Evolutionary conservation across 148 eudicot species (phyloP).

Genomic region (Vaccinium vitisidaea): DNA sequence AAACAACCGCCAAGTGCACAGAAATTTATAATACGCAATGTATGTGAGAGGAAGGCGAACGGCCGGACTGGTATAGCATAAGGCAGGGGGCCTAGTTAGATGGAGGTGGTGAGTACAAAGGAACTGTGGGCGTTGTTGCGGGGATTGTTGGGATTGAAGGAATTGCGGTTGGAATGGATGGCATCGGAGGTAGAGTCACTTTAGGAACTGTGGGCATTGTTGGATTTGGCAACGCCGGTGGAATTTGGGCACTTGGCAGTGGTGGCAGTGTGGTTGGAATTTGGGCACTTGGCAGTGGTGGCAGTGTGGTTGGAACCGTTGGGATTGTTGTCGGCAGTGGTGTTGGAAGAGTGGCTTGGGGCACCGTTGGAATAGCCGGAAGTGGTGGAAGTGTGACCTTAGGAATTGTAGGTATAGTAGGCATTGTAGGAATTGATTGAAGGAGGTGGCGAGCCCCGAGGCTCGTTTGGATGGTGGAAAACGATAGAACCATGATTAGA

Average conservation of each 20-base stretch:
- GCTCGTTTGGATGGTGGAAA: slow-evolving; percentile 5
- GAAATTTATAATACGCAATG: background rate
- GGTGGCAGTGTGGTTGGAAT: too few relatives aligned
- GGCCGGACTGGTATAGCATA: background rate
- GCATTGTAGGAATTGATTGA: slow-evolving; percentile 16
- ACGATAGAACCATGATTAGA: background rate
- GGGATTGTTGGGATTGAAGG: background rate
- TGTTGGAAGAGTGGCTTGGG: too few relatives aligned
- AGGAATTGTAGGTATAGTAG: background rate
- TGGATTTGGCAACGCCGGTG: slow-evolving; percentile 14
- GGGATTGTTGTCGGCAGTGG: too few relatives aligned
- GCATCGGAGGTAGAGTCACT: background rate
- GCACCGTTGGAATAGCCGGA: slow-evolving; percentile 6
- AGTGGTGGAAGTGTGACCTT: background rate
- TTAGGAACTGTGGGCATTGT: background rate
- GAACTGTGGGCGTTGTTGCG: too few relatives aligned
- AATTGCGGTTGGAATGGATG: background rate
- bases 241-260: background rate
- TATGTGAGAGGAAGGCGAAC: background rate
- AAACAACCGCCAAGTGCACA: background rate
- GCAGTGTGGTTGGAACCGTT: background rate
- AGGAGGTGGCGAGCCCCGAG: slow-evolving; percentile 18
- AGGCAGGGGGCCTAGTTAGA: background rate
- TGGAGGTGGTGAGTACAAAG: background rate
- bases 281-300: too few relatives aligned